Evolutionary conservation across 2,329 filamentous ascomycete species (phyloP), one percentile per base, ranked within the genome.

Genomic region (Onygenales sp.): DNA sequence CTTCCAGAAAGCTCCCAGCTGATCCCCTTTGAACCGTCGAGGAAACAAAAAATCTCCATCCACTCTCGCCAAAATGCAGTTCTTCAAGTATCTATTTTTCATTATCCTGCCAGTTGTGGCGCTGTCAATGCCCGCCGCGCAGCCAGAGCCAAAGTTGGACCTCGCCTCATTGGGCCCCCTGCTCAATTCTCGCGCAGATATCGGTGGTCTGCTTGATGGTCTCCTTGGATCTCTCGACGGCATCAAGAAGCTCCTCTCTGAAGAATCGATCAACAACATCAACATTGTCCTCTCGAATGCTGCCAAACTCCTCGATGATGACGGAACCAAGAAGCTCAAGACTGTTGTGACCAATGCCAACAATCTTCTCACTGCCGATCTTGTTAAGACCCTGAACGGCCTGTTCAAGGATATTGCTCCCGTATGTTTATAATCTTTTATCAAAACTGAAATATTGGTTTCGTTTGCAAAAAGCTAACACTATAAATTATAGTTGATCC

Each of bases 241-340:
- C 35, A 33, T 52, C 33, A 43, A 43, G 32, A 35, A 52, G 9
- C 51, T 56, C 5, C 52, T 56, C 13, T 41, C 53, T 7, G 43
- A 52, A 9, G 41, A 51, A 31, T 51, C 45, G 1, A 43, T 56
- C 45, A 43, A 17, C 27, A 44, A 54, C 9, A 54, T 56, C 11
- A 44, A 54, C 5, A 33, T 35, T 7, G 31, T 56, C 11, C 5
- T 54, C 42, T 38, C 39, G 14, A 42, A 54, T 31, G 4, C 41
- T 13, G 44, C 54, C 8, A 33, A 42, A 14, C n/a, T 56, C 21
- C 51, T 54, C 36, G 47, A 54, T 39, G 52, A 56, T 17, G 46
- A 54, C 11, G 48, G 43, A 8, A 46, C 46, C 33, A 54, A 54
- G 45, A 46, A 54, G 33, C 41, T 38, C 39, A 56, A 54, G 41